phyloP scores from a whole-genome alignment of 2,329 filamentous ascomycete genomes.

The Alternaria triticina region DNA sequence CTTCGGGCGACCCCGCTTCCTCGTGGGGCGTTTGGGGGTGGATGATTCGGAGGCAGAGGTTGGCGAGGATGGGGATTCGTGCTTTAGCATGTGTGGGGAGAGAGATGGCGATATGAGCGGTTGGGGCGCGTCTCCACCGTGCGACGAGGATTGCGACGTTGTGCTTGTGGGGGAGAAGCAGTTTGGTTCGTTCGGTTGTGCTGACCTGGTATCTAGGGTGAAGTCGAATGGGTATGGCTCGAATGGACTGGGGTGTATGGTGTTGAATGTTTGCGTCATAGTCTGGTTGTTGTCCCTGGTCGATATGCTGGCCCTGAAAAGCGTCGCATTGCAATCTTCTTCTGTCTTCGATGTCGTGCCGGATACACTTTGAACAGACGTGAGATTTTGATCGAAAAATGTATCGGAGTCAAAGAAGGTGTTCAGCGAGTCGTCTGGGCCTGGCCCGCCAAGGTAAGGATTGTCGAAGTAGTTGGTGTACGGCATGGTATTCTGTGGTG shows the following conservation, averaged over 20 bases:
- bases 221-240: conserved; percentile 23
- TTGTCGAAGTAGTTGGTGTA: conserved; percentile 26
- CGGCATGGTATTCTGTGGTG: conserved; percentile 15
- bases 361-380: conserved; percentile 27
- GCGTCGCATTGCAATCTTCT: conserved; percentile 19
- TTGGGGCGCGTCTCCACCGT: conserved; percentile 38
- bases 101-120: conserved; percentile 30
- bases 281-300: conserved; percentile 15
- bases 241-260: conserved; percentile 29
- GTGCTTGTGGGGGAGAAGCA: conserved; percentile 25
- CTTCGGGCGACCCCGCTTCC: conserved; percentile 42
- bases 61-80: conserved; percentile 34
- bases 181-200: conserved; percentile 19
- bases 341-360: conserved; percentile 23
- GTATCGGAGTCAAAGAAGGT: conserved; percentile 37
- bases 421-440: conserved; percentile 33
- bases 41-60: conserved; percentile 26
- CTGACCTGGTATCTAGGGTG: conserved; percentile 24
- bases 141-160: conserved; percentile 41
- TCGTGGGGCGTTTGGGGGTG: conserved; percentile 32
- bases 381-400: conserved; percentile 35
- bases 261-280: conserved; percentile 24
- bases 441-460: conserved; percentile 29
- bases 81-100: conserved; percentile 40
- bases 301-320: conserved; percentile 21